Evolutionary conservation across 2,329 filamentous ascomycete species (phyloP).

Genomic region (Rachicladosporium sp.): DNA sequence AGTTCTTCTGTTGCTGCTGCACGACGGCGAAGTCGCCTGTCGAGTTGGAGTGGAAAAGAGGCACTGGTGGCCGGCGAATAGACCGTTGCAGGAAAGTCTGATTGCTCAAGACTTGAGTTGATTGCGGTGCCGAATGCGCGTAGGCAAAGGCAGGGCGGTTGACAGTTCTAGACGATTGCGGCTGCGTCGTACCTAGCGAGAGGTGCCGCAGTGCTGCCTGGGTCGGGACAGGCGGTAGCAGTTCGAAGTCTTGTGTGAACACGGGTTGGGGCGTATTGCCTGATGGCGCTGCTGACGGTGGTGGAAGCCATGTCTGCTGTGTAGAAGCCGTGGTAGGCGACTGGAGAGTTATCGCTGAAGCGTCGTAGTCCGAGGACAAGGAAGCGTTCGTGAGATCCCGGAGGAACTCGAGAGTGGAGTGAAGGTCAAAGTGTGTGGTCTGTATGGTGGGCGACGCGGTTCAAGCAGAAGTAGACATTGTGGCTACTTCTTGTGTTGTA

Average conservation of each 20-base stretch:
- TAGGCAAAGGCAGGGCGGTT: slow-evolving; percentile 40
- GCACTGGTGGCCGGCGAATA: slow-evolving; percentile 50
- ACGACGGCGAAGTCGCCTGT: slow-evolving; percentile 24
- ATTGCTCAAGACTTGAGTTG: slow-evolving; percentile 12
- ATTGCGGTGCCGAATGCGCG: slow-evolving; percentile 46
- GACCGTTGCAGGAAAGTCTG: slow-evolving; percentile 9
- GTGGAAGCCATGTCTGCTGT: slow-evolving; percentile 65
- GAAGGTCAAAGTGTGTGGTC: slow-evolving; percentile 10
- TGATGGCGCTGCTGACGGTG: slow-evolving; percentile 38
- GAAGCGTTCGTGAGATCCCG: slow-evolving; percentile 10
- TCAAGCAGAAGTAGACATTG: slow-evolving; percentile 23
- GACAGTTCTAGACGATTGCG: slow-evolving; percentile 44
- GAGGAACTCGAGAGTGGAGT: slow-evolving; percentile 12
- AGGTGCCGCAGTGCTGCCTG: slow-evolving; percentile 18
- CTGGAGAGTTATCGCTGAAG: slow-evolving; percentile 52
- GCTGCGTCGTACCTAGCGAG: slow-evolving; percentile 26
- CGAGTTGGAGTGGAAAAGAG: slow-evolving; percentile 48
- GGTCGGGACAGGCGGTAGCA: slow-evolving; percentile 34
- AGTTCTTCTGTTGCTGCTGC: slow-evolving; percentile 31
- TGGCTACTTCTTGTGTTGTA: slow-evolving; percentile 7
- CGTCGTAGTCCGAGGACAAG: slow-evolving; percentile 25
- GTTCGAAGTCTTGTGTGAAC: slow-evolving; percentile 59
- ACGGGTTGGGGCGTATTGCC: slow-evolving; percentile 36
- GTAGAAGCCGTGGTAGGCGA: slow-evolving; percentile 74
- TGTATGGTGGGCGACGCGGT: slow-evolving; percentile 20